phyloP scores from a whole-genome alignment of 2,329 filamentous ascomycete genomes.

The Fusarium goolgardi region DNA sequence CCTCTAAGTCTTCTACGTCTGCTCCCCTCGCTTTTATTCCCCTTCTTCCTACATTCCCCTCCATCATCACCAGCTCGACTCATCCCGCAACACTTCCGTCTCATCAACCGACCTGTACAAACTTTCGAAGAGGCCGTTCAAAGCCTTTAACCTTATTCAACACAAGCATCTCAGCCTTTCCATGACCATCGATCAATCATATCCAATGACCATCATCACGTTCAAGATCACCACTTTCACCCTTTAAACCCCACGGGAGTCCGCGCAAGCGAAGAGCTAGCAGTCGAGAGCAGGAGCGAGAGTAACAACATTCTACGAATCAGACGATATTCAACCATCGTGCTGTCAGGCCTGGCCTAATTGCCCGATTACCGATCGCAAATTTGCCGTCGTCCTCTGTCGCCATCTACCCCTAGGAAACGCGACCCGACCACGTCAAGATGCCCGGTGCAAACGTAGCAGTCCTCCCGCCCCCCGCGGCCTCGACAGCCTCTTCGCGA shows the following conservation, averaged over 20 bases:
- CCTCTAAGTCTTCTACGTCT: constrained; percentile 45
- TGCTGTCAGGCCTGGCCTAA: constrained; percentile 54
- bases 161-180: constrained; percentile 53
- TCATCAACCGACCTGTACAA: constrained; percentile 47
- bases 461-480: constrained; percentile 70
- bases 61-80: constrained; percentile 42
- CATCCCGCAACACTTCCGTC: constrained; percentile 43
- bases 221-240: constrained; percentile 68
- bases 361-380: constrained; percentile 44
- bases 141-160: constrained; percentile 47
- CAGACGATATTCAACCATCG: constrained; percentile 71
- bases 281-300: constrained; percentile 53
- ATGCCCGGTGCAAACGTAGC: constrained; percentile 80
- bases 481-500: constrained; percentile 77
- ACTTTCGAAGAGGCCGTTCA: constrained; percentile 46
- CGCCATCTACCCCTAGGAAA: constrained; percentile 41
- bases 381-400: constrained; percentile 44
- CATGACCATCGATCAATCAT: constrained; percentile 56
- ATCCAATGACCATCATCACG: constrained; percentile 65
- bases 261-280: constrained; percentile 68
- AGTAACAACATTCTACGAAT: constrained; percentile 45
- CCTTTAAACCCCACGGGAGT: constrained; percentile 78
- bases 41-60: constrained; percentile 43
- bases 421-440: constrained; percentile 56
- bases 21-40: constrained; percentile 48